Conservation (phyloP, 768 basidiomycete species). For the Naganishia vishniacii region DNA sequence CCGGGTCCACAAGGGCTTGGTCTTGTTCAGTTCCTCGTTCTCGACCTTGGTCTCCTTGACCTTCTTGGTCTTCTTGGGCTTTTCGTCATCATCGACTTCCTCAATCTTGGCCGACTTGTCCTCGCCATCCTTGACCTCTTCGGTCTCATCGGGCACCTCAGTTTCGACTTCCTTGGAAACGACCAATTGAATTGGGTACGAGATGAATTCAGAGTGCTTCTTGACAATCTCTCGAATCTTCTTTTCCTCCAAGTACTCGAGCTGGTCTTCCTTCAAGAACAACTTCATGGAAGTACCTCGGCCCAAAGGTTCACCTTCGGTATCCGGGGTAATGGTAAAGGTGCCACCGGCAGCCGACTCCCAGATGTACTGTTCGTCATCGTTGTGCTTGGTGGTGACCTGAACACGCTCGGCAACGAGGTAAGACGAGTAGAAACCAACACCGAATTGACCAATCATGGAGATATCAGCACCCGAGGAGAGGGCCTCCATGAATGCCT, state of each 20-base stretch:
- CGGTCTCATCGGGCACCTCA: conserved; percentile 57
- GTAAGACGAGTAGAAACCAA: conserved; percentile 99
- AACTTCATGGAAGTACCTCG: conserved; percentile 75
- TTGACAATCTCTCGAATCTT: conserved; percentile 99
- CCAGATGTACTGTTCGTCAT: conserved; percentile 99
- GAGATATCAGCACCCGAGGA: conserved; percentile 55
- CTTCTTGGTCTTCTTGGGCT: conserved; percentile 91
- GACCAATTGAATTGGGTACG: conserved; percentile 96
- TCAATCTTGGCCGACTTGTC: conserved; percentile 52
- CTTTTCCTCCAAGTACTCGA: conserved; percentile 99
- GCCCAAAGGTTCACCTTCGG: conserved; percentile 77
- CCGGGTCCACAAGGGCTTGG: conserved; percentile 94
- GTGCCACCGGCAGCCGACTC: conserved; percentile 99
- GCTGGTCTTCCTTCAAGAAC: conserved; percentile 95
- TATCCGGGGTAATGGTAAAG: conserved; percentile 95
- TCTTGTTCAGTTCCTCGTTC: conserved; percentile 99
- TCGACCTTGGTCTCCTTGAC: conserved; percentile 79
- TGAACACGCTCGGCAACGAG: conserved; percentile 98
- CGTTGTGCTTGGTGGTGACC: conserved; percentile 99
- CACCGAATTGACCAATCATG: conserved; percentile 98
- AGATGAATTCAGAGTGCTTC: conserved; percentile 99
- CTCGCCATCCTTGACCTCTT: conserved; percentile 84
- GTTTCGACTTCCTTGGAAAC: conserved; percentile 99
- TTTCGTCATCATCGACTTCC: conserved; percentile 69
- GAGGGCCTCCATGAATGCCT: conserved; percentile 99